Base-by-base conservation (phyloP, 352 stramenopile species). In the Globisporangium mamillatum region DNA sequence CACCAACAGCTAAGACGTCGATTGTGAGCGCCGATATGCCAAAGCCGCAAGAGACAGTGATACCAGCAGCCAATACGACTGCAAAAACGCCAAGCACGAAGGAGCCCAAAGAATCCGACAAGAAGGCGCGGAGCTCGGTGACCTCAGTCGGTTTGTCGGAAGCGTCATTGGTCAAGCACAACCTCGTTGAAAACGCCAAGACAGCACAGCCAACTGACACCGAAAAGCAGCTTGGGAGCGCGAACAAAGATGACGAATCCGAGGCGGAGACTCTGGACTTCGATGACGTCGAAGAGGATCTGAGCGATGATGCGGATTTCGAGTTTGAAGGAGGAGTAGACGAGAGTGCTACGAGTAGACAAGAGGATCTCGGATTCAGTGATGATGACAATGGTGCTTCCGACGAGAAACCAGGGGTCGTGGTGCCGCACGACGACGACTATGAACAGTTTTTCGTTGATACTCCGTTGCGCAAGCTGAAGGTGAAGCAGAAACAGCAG, bases 341-440 rank as follows among this genome's bases (percentile, higher is more conserved):
- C 2, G 44, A 52, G 5, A n/a, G 18, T 22, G 25, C 20, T n/a
- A 65, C 29, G 5, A 60, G 44, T 9, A 55, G 60, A 3, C 50
- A 63, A 63, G 60, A 61, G 1, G 66, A 71, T 41, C 53, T 71
- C 1, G 66, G 66, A 12, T 67, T 71, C 22, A 71, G 66, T 24
- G 60, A 84, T 53, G 74, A 81, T 54, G 81, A 76, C 53, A 69
- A 81, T 41, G 76, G 80, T 22, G 78, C 69, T 36, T 75, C 78
- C 48, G 34, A 59, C 1, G 67, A 48, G 4, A 32, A 24, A 3
- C 48, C 58, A 25, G 59, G 12, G 16, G 50, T 61, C 25, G 48
- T 24, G 8, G 66, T 59, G 1, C 61, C 61, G 14, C 58, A 74
- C 34, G 44, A 64, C 24, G 60, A 71, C 25, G 61, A 66, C 27